Base-by-base conservation (phyloP, 805 yeast genomes). In the Clavispora vitiphila region DNA sequence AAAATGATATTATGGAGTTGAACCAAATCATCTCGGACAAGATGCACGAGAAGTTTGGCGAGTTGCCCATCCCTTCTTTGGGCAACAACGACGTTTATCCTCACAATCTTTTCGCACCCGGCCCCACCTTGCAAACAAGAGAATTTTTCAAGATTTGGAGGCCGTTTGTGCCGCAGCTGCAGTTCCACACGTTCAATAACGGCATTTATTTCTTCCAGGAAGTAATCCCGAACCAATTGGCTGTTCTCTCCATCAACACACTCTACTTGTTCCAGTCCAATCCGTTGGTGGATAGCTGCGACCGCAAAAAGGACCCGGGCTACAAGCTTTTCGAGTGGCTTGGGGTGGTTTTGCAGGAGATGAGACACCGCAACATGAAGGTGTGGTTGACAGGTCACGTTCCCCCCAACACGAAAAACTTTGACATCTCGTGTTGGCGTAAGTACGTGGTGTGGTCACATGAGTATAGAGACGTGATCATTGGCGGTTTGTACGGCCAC, bases 11-110 rank as follows among this genome's bases (percentile, higher is more conserved):
- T 35, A 77, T 86, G 47, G 82, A 80, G 10, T 72, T 81, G 78
- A 86, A 86, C 56, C 71, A 74, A 47, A 49, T 67, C 21, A 76
- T 85, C 8, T 72, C 87, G 4, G 64, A 67, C 15, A 51, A 70
- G 42, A 72, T 86, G 67, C 64, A 68, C 39, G 67, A 71, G 9
- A 56, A 74, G 1, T 84, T 86, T 58, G 78, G 74, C 43, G 65
- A 66, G 10, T 61, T 67, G 43, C 74, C 70, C 34, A 65, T 87
- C 23, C 95, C 96, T 26, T 74, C 84, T 40, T 60, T 87, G 31
- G 96, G 96, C 2, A 87, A 87, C 57, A 87, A 87, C 56, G 96
- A 88, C 58, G 95, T 87, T 3, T 87, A 79, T 58, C 96, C 96
- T 1, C 96, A 87, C 64, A 87, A 87, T 56, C 65, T 87, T 58